phyloP scores from a whole-genome alignment of 2,329 filamentous ascomycete species.

The Penicillium sp. region DNA sequence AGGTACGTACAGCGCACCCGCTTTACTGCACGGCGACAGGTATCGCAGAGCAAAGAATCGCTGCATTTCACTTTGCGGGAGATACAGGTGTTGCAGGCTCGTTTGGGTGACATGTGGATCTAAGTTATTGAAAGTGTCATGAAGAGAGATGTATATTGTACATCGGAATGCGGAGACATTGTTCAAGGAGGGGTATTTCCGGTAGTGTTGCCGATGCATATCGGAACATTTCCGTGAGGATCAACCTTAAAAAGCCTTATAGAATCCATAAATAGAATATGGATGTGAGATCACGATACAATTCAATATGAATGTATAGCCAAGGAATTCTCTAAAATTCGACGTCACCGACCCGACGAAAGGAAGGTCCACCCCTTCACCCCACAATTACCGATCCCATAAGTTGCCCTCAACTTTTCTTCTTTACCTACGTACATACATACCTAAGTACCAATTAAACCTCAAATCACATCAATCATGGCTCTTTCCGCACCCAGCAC shows the following conservation, averaged over 20 bases:
- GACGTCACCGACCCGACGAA: neutral
- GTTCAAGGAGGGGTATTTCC: neutral
- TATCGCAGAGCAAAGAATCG: constrained; percentile 29
- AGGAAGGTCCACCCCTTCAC: constrained; percentile 16
- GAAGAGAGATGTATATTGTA: neutral
- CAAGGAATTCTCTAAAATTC: neutral
- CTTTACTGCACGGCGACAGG: constrained; percentile 22
- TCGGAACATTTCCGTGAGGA: neutral
- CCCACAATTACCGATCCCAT: neutral
- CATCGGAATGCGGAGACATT: neutral
- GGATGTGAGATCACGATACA: neutral
- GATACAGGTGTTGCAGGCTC: constrained; percentile 32
- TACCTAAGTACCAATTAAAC: neutral
- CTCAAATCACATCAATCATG: constrained; percentile 19
- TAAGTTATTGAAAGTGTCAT: neutral
- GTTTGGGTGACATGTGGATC: constrained; percentile 20
- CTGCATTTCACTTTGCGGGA: constrained; percentile 31
- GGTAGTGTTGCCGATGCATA: neutral
- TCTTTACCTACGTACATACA: neutral
- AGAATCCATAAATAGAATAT: neutral
- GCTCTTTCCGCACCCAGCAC: constrained; percentile 31
- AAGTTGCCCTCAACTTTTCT: neutral
- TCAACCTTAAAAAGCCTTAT: neutral
- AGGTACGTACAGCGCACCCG: constrained; percentile 27
- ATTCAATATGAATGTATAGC: neutral